These are phyloP conservation scores for Gossypioides kirkii DNA, from an alignment of 345 rosid species.

Conservation along the genomic window DNA sequence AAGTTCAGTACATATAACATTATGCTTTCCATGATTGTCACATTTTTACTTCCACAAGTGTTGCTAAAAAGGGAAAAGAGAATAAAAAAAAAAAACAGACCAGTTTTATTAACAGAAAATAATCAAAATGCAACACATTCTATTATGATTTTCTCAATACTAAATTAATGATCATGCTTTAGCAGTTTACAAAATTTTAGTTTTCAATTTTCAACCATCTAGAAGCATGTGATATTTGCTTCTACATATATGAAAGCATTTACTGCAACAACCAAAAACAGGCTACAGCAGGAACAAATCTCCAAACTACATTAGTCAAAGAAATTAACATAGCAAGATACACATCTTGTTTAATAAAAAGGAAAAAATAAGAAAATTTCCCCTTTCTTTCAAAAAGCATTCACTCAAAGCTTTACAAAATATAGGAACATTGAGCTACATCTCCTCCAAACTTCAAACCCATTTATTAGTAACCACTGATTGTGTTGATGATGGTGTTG, in stretches of 20 bases:
- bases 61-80: not conserved
- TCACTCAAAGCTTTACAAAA: not conserved
- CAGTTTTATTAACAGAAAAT: not conserved
- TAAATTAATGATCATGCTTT: not conserved
- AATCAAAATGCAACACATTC: not conserved
- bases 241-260: not conserved
- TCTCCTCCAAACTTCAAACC: conserved; percentile 2
- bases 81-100: not conserved
- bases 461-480: conserved; percentile 36
- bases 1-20: not conserved
- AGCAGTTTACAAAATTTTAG: not conserved
- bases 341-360: not conserved
- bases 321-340: not conserved
- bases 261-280: not conserved
- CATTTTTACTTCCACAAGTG: not conserved
- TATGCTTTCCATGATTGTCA: not conserved
- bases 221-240: not conserved
- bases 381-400: not conserved
- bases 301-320: not conserved
- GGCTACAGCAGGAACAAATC: not conserved
- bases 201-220: not conserved
- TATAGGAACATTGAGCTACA: conserved; percentile 4
- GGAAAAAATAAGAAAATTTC: not conserved
- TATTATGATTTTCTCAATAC: not conserved
- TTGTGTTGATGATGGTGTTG: conserved; percentile 85